These are phyloP conservation scores for Pistacia vera DNA, from an alignment of 345 rosid species.

Conservation along the genomic window DNA sequence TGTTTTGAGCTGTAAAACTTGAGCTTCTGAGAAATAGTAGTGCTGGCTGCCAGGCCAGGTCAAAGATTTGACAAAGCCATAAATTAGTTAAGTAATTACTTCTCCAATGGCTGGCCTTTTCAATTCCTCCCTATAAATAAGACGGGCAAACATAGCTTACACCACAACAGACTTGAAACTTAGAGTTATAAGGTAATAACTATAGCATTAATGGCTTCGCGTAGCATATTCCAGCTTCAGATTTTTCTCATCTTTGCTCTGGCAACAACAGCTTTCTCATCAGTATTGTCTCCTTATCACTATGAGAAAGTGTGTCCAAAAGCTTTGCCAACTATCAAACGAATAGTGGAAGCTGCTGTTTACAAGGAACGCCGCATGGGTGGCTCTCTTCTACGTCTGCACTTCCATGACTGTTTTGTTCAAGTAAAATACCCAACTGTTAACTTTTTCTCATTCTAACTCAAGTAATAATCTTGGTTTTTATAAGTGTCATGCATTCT, in stretches of 20 bases:
- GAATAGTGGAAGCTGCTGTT: not conserved
- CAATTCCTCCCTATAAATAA: no score
- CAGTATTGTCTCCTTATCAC: slow-evolving; percentile 42
- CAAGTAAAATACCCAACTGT: not conserved
- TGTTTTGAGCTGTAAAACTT: not conserved
- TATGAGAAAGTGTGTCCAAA: slow-evolving; percentile 49
- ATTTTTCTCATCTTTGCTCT: slow-evolving; percentile 19
- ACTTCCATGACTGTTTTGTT: slow-evolving; percentile 12
- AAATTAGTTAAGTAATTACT: no score
- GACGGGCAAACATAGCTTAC: not conserved
- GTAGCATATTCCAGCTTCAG: slow-evolving; percentile 2
- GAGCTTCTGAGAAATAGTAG: not conserved
- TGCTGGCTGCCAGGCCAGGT: not conserved
- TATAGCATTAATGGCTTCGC: slow-evolving; percentile 27
- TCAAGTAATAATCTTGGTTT: not conserved
- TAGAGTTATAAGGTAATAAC: no score
- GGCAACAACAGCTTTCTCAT: slow-evolving; percentile 17
- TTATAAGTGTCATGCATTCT: not conserved
- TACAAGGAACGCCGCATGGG: no score
- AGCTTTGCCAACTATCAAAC: slow-evolving; percentile 15
- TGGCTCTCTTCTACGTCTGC: no score
- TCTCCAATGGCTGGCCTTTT: not conserved
- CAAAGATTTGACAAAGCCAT: not conserved
- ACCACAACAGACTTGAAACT: not conserved
- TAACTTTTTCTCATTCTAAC: not conserved